Base-by-base conservation (phyloP, 495 filamentous ascomycete genomes). In the Pseudomonodictys pantanalensis region DNA sequence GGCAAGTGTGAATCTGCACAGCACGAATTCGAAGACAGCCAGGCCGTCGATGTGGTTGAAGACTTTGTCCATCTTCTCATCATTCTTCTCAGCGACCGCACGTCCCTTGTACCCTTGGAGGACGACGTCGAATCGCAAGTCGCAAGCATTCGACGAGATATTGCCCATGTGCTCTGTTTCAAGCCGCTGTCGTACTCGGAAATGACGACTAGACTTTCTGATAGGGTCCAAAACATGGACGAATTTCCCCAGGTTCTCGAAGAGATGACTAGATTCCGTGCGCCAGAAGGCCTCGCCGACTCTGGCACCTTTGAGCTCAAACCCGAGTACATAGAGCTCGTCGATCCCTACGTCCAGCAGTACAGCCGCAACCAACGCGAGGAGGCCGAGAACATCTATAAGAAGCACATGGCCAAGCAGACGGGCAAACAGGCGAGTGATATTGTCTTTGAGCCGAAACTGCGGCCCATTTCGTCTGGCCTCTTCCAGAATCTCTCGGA, bases 341-440 rank as follows among this genome's bases (percentile, higher is more conserved):
- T 97, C 26, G 93, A 99, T 70, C 93, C 93, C 3, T 99, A 97
- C 68, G 90, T 90, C 65, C 86, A 91, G 12, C 89, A 97, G 64
- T 99, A 93, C 74, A 91, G 83, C 61, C 95, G 96, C 72, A 97
- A 97, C 70, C 95, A 97, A 71, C 87, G 93, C 24, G 93, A 99
- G 66, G 93, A 99, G 69, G 89, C 92, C 0, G 93, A 99, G 75
- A 86, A 79, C 52, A 87, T 89, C 17, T 96, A 91, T 72, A 88
- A 84, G 54, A 86, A 85, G 49, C 87, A 89, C 80, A 83, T 92
- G 75, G 87, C 90, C 8, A 92, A 95, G 75, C 89, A 88, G 75
- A 91, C 87, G 0, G 92, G 93, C 1, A 88, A 89, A 66, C 78
- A 85, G 39, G 75, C 80, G 7, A 81, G 86, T 12, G 92, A 99